Conservation (phyloP, 2,329 filamentous ascomycete species). For the Alternaria ventricosa region DNA sequence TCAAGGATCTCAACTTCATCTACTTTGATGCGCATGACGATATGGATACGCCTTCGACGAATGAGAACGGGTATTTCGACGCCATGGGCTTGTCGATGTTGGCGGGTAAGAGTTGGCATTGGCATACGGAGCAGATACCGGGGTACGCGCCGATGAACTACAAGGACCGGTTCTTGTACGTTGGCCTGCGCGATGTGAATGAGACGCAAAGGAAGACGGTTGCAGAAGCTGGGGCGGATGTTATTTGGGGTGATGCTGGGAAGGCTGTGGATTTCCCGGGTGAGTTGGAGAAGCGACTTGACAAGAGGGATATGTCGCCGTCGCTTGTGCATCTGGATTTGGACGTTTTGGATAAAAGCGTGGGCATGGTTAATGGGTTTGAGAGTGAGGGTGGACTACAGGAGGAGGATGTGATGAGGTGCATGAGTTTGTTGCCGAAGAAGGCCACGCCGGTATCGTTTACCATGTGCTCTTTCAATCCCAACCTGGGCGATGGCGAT, state of each 20-base stretch:
- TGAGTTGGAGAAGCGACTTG: not conserved
- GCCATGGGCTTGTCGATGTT: slow-evolving; percentile 49
- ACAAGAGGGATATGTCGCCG: not conserved
- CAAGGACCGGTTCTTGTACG: slow-evolving; percentile 1
- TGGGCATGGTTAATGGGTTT: not conserved
- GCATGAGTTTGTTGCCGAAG: slow-evolving; percentile 15
- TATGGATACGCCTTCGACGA: slow-evolving; percentile 46
- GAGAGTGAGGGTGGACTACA: slow-evolving; percentile 17
- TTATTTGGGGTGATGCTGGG: not conserved
- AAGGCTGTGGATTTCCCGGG: not conserved
- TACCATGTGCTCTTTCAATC: slow-evolving; percentile 23
- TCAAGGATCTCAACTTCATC: slow-evolving; percentile 40
- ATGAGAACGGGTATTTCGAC: slow-evolving; percentile 49
- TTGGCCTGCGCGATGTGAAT: not conserved
- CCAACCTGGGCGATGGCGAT: slow-evolving; percentile 17
- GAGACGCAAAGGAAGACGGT: not conserved
- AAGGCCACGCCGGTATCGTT: slow-evolving; percentile 13
- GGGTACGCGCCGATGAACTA: slow-evolving; percentile 27
- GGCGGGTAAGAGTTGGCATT: slow-evolving; percentile 43
- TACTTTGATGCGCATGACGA: slow-evolving; percentile 57
- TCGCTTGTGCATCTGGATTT: not conserved
- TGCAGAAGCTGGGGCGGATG: not conserved
- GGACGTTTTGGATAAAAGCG: not conserved
- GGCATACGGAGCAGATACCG: slow-evolving; percentile 41
- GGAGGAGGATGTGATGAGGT: slow-evolving; percentile 15